Evolutionary conservation across 352 stramenopile species (phyloP).

Genomic region (Pythium folliculosum): DNA sequence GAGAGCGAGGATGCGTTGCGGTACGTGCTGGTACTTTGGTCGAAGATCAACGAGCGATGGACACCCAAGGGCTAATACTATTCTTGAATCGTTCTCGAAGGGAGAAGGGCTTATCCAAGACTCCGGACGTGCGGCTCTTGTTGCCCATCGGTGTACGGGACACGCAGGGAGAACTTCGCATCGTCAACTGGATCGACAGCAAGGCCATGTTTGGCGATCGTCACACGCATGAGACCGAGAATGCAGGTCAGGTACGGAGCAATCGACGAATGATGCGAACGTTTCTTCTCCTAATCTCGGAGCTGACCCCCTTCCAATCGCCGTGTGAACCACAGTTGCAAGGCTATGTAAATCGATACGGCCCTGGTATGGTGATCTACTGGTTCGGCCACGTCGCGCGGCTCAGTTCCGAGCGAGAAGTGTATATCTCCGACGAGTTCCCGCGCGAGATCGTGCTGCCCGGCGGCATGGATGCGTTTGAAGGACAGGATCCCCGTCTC

Average conservation of each 20-base stretch:
- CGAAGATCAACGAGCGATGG: not conserved
- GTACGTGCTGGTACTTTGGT: conserved; percentile 13
- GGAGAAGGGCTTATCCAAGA: conserved; percentile 84
- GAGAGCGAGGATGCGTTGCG: conserved; percentile 82
- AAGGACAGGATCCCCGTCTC: conserved; percentile 15
- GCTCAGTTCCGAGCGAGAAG: conserved; percentile 53
- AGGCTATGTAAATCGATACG: conserved; percentile 84
- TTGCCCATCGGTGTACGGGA: conserved; percentile 82
- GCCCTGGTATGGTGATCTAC: conserved; percentile 88
- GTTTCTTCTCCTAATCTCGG: too few species aligned
- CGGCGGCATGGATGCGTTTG: conserved; percentile 48
- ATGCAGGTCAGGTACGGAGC: conserved; percentile 48
- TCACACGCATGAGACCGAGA: conserved; percentile 79
- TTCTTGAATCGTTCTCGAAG: conserved; percentile 14
- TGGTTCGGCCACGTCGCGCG: conserved; percentile 78
- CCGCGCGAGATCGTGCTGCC: conserved; percentile 54
- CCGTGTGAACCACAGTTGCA: conserved; percentile 39
- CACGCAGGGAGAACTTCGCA: conserved; percentile 39
- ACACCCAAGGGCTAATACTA: not conserved
- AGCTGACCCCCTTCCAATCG: not conserved
- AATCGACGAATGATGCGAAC: too few species aligned
- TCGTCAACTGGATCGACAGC: conserved; percentile 92
- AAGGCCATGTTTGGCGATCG: conserved; percentile 90
- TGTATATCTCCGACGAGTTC: conserved; percentile 68
- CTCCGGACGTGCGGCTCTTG: conserved; percentile 78